Conservation (phyloP, 2,329 filamentous ascomycete genomes). For the Capronia epimyces region DNA sequence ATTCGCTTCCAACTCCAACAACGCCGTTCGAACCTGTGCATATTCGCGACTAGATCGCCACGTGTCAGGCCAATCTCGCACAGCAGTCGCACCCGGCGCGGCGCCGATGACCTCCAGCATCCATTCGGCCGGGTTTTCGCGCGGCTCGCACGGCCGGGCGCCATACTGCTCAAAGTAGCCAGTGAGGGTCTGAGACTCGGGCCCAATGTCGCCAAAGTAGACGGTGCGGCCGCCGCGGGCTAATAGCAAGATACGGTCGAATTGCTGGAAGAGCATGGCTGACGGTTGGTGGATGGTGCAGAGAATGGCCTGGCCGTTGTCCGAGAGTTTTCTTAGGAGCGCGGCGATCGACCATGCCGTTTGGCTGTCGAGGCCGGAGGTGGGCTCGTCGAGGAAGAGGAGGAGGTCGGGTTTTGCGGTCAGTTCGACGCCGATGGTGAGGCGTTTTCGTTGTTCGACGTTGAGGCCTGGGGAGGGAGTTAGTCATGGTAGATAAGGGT, state of each 20-base stretch:
- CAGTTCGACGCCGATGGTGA: conserved; percentile 87
- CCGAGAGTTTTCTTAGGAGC: conserved; percentile 52
- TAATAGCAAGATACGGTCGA: conserved; percentile 74
- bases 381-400: conserved; percentile 61
- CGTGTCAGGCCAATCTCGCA: conserved; percentile 56
- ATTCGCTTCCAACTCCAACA: too few species aligned
- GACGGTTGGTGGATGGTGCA: conserved; percentile 55
- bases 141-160: conserved; percentile 57
- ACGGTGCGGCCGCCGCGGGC: conserved; percentile 70
- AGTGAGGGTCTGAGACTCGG: conserved; percentile 62
- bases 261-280: conserved; percentile 47
- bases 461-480: too few species aligned
- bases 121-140: conserved; percentile 69
- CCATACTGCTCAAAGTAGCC: conserved; percentile 72
- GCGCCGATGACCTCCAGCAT: conserved; percentile 45
- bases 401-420: conserved; percentile 62
- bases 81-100: conserved; percentile 57
- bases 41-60: conserved; percentile 57
- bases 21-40: conserved; percentile 50
- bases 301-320: conserved; percentile 50
- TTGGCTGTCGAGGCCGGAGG: conserved; percentile 58
- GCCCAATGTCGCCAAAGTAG: conserved; percentile 77
- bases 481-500: too few species aligned
- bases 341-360: conserved; percentile 59
- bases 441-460: conserved; percentile 61